Evolutionary conservation across 768 basidiomycete species (phyloP).

Genomic region (Russula dissimulans): DNA sequence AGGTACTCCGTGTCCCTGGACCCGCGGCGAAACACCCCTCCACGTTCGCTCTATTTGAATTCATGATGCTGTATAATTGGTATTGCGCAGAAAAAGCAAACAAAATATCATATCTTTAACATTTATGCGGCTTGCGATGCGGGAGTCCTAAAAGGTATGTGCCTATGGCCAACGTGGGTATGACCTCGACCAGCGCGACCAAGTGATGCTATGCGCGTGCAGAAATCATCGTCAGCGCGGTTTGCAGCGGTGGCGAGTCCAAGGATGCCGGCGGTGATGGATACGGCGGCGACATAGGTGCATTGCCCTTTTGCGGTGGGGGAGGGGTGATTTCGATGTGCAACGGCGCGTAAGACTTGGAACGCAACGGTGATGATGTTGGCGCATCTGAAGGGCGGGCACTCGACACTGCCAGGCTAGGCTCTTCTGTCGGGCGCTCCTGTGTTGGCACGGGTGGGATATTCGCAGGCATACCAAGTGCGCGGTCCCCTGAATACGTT

Average conservation of each 20-base stretch:
- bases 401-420: background rate
- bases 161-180: background rate
- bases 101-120: background rate
- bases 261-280: conserved; percentile 34
- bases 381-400: conserved; percentile 1
- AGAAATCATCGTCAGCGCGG: background rate
- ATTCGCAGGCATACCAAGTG: conserved; percentile 37
- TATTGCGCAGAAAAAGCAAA: background rate
- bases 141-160: background rate
- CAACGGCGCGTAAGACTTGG: conserved; percentile 17
- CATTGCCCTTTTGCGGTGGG: conserved; percentile 9
- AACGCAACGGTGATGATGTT: conserved; percentile 4
- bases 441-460: conserved; percentile 21
- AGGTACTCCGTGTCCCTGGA: too few relatives aligned
- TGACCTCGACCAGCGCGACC: background rate
- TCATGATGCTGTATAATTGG: background rate
- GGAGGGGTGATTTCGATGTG: conserved; percentile 25
- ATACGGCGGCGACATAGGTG: conserved; percentile 26
- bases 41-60: background rate
- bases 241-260: conserved; percentile 29
- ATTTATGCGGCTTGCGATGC: background rate
- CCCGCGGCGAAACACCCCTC: background rate
- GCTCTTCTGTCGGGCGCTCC: background rate
- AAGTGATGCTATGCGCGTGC: conserved; percentile 1
- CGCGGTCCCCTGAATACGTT: conserved; percentile 47